These are phyloP conservation scores for Stachybotrys elegans DNA, from an alignment of 2,329 filamentous ascomycete genomes.

Conservation along the genomic window DNA sequence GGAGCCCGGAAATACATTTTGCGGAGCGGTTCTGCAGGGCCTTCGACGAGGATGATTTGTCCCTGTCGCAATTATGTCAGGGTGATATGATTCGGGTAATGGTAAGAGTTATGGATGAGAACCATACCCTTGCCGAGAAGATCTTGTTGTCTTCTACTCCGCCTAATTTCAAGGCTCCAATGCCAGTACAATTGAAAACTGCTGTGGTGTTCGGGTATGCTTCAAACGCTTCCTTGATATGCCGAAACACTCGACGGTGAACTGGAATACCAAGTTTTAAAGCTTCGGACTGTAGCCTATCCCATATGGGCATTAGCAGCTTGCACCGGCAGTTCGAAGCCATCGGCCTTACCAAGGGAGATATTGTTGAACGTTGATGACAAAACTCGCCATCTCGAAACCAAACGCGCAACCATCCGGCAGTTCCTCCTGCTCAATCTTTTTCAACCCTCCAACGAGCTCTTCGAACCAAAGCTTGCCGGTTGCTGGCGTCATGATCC, in stretches of 20 bases:
- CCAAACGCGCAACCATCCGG: slow-evolving; percentile 30
- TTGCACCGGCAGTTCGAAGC: not conserved
- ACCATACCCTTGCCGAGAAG: slow-evolving; percentile 58
- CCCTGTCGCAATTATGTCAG: slow-evolving; percentile 16
- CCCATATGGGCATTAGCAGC: not conserved
- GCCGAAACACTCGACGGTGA: slow-evolving; percentile 52
- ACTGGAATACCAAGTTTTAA: slow-evolving; percentile 60
- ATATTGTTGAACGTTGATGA: slow-evolving; percentile 69
- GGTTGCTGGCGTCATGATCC: slow-evolving; percentile 34
- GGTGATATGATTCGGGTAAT: not conserved
- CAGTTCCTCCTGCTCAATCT: slow-evolving; percentile 21
- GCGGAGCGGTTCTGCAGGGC: slow-evolving; percentile 29
- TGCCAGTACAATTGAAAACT: slow-evolving; percentile 73
- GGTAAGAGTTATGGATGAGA: too few species aligned
- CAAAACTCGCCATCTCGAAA: slow-evolving; percentile 27
- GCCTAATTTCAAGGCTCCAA: slow-evolving; percentile 64
- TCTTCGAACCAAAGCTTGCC: slow-evolving; percentile 35
- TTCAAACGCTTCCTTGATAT: slow-evolving; percentile 59
- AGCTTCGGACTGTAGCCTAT: slow-evolving; percentile 63
- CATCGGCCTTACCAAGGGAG: slow-evolving; percentile 54
- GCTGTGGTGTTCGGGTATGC: slow-evolving; percentile 46
- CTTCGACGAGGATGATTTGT: slow-evolving; percentile 27
- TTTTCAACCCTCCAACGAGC: slow-evolving; percentile 28
- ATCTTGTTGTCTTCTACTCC: slow-evolving; percentile 69
- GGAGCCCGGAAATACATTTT: slow-evolving; percentile 38